Base-by-base conservation (phyloP, 2,329 filamentous ascomycete genomes). In the Alternaria viburni region DNA sequence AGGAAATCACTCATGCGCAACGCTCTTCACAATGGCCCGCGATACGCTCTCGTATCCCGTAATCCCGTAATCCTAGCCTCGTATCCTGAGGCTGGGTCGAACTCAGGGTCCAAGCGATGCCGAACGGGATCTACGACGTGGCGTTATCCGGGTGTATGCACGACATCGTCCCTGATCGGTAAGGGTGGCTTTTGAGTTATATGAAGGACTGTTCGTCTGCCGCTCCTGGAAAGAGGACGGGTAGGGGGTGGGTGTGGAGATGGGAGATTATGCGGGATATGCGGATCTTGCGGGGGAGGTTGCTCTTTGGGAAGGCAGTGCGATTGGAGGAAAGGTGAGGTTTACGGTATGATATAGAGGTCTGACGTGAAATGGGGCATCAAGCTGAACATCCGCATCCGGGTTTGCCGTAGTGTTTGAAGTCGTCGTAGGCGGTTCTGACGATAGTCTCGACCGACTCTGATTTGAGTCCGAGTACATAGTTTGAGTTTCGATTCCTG, bases 351-450 rank as follows among this genome's bases (percentile, higher is more conserved):
- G 23, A 3, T 25, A n/a, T 25, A 15, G 21, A n/a, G 6, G n/a
- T n/a, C 8, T 15, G 19, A 26, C 21, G 21, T 10, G n/a, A 10
- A 25, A 10, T 17, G n/a, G 4, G 15, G 25, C 55, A 47, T 69
- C 26, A 73, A 17, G 63, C 71, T 13, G 63, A 75, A 54, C 79
- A 81, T 28, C 77, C 79, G 69, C 79, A 81, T 15, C 69, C 72
- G 2, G 66, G 73, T 49, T 75, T 73, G 17, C 70, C 70, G 36
- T 68, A 70, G 44, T 70, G 66, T 51, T 68, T 62, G 10, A 73
- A 60, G 17, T 68, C 65, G 26, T 71, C 68, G 32, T 70, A 71
- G 26, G 69, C 69, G 19, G 61, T 68, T 11, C 47, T 32, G 9
- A 73, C 69, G 12, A 76, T 69, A 2, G 1, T 15, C 4, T 73